Conservation (phyloP, 192 early-diverging fungal species). For the Rhizophagus prolifer region DNA sequence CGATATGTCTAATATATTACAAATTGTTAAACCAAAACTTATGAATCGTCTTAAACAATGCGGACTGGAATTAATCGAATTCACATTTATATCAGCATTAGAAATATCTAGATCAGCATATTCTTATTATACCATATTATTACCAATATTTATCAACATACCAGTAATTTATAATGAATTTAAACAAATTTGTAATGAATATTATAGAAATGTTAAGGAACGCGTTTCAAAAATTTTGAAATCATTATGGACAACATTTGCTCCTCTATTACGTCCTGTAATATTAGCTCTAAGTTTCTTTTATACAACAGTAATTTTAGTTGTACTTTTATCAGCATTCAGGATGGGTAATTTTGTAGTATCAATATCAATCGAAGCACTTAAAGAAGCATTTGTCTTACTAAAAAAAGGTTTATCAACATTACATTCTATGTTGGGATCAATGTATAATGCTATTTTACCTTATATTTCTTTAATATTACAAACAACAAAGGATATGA, state of each 20-base stretch:
- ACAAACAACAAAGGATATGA: background rate
- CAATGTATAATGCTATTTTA: background rate
- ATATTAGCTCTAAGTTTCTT: background rate
- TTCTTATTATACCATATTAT: background rate
- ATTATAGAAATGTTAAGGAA: background rate
- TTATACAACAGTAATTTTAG: conserved; percentile 11
- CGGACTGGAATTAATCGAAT: background rate
- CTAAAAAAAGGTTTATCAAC: background rate
- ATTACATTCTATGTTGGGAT: background rate
- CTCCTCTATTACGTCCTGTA: conserved; percentile 7
- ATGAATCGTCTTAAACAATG: background rate
- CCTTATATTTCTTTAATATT: background rate
- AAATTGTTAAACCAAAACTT: background rate
- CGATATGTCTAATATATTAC: background rate
- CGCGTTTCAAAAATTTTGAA: background rate
- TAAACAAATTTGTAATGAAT: background rate
- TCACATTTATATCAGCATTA: background rate
- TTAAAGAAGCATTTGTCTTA: background rate
- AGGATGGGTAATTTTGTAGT: background rate
- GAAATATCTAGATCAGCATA: background rate
- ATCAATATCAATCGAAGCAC: background rate
- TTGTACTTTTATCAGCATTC: background rate
- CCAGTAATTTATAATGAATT: background rate
- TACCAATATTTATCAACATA: background rate
- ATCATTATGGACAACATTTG: conserved; percentile 1